These are phyloP conservation scores for Sistotremastrum niveocremeum DNA, from an alignment of 768 basidiomycete genomes.

Conservation along the genomic window DNA sequence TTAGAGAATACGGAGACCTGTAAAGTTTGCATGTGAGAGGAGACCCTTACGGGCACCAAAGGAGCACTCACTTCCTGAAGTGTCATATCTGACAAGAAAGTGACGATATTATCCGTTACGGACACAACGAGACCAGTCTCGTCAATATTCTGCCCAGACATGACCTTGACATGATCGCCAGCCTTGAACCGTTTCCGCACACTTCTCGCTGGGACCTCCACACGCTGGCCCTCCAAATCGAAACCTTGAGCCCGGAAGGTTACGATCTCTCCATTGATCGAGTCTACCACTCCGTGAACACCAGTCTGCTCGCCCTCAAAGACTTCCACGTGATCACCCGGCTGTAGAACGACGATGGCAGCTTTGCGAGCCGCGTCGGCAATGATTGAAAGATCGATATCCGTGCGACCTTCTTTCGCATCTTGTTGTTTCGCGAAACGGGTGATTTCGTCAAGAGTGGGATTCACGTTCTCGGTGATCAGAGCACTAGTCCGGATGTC, in stretches of 20 bases:
- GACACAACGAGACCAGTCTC: constrained; percentile 95
- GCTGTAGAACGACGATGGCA: constrained; percentile 88
- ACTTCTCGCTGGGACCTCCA: constrained; percentile 75
- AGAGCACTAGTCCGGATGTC: constrained; percentile 77
- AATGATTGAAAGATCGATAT: constrained; percentile 82
- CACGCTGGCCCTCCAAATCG: constrained; percentile 76
- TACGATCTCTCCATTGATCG: constrained; percentile 78
- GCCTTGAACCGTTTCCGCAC: constrained; percentile 93
- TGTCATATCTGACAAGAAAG: constrained; percentile 94
- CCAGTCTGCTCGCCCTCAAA: constrained; percentile 95
- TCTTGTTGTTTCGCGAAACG: constrained; percentile 72
- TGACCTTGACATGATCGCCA: constrained; percentile 98
- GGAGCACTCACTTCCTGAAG: constrained; percentile 67
- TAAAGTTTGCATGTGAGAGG: neutral
- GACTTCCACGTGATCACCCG: constrained; percentile 94
- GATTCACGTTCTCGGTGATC: constrained; percentile 79
- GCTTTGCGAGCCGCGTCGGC: constrained; percentile 86
- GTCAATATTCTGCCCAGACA: constrained; percentile 87
- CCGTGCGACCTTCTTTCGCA: constrained; percentile 46
- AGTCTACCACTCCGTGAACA: constrained; percentile 83
- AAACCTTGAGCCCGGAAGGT: constrained; percentile 66
- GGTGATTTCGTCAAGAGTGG: constrained; percentile 93
- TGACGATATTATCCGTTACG: constrained; percentile 80
- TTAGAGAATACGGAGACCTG: constrained; percentile 96
- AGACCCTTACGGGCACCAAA: neutral